A percentile compares a stretch with the other conserved stretches of the same genome.
Conservation (phyloP, 2,329 filamentous ascomycete species). For the Pseudocercospora ulei region DNA sequence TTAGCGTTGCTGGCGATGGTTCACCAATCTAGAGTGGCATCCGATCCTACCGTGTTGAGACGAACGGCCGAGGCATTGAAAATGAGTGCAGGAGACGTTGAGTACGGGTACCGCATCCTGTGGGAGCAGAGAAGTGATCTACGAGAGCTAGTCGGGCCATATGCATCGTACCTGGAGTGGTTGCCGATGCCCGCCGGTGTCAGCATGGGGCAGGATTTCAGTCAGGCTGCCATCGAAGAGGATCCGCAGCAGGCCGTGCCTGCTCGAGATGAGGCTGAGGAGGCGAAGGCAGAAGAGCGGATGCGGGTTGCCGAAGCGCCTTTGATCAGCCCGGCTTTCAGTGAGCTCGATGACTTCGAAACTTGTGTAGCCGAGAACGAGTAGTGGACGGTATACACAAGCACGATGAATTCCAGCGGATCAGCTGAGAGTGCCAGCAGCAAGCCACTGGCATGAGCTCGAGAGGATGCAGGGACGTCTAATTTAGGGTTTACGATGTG, state of each 20-base stretch:
- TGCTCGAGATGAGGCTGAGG: not conserved
- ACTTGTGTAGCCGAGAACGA: conserved; percentile 18
- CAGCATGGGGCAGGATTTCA: not conserved
- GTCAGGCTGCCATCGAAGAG: conserved; percentile 2
- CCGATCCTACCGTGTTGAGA: not conserved
- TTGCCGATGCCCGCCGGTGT: conserved; percentile 11
- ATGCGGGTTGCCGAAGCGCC: conserved; percentile 5
- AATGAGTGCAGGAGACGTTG: conserved; percentile 13
- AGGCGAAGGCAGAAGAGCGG: conserved; percentile 11
- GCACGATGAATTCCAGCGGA: too few relatives aligned
- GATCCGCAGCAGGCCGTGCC: not conserved
- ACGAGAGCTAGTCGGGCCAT: conserved; percentile 14
- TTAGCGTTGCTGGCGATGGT: conserved; percentile 6
- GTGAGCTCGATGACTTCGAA: conserved; percentile 20
- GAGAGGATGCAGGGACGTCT: conserved; percentile 3
- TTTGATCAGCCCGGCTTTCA: conserved; percentile 5
- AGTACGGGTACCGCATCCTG: conserved; percentile 17
- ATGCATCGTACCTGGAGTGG: conserved; percentile 8
- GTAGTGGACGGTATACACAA: conserved; percentile 6
- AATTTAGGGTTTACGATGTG: conserved; percentile 6
- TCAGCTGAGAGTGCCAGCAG: not conserved
- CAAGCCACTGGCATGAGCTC: conserved; percentile 5
- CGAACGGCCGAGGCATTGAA: conserved; percentile 9
- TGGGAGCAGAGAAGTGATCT: conserved; percentile 13
- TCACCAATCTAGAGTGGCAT: not conserved